Evolutionary conservation across 2,329 filamentous ascomycete species (phyloP).

Genomic region (Spiromastix sp.): DNA sequence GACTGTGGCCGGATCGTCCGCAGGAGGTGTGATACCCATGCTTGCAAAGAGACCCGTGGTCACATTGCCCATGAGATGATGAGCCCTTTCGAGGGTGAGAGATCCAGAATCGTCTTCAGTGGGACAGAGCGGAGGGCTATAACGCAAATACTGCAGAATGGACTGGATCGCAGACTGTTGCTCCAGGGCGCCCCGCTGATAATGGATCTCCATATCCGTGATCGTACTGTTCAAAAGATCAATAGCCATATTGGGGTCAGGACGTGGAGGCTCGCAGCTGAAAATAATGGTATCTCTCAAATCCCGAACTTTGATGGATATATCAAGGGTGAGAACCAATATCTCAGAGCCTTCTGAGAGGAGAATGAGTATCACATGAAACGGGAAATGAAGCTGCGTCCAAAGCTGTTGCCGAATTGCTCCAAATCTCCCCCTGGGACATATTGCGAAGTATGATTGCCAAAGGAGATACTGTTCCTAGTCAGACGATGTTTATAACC

Average conservation of each 20-base stretch:
- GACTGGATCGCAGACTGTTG: slow-evolving; percentile 23
- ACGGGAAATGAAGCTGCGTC: slow-evolving; percentile 47
- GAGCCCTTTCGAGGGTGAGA: slow-evolving; percentile 19
- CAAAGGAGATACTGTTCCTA: slow-evolving; percentile 44
- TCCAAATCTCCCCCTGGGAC: slow-evolving; percentile 39
- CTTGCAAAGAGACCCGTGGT: slow-evolving; percentile 31
- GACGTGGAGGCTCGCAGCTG: slow-evolving; percentile 28
- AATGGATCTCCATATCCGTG: slow-evolving; percentile 31
- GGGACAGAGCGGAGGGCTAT: slow-evolving; percentile 21
- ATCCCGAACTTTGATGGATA: slow-evolving; percentile 31
- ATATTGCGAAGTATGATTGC: slow-evolving; percentile 52
- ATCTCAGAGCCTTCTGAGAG: slow-evolving; percentile 57
- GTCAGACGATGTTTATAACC: neutral
- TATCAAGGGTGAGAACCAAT: slow-evolving; percentile 37
- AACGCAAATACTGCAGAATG: slow-evolving; percentile 21
- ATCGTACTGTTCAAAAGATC: slow-evolving; percentile 27
- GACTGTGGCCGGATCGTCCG: slow-evolving; percentile 18
- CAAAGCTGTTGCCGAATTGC: slow-evolving; percentile 48
- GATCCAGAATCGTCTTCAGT: slow-evolving; percentile 9
- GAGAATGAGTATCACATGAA: slow-evolving; percentile 53
- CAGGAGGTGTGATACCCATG: slow-evolving; percentile 27
- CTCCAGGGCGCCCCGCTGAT: slow-evolving; percentile 21
- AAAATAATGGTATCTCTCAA: slow-evolving; percentile 28
- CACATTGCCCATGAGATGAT: slow-evolving; percentile 29
- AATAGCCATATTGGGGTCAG: slow-evolving; percentile 19